Base-by-base conservation (phyloP, 768 basidiomycete genomes). In the Neoboletus subvelutipes region DNA sequence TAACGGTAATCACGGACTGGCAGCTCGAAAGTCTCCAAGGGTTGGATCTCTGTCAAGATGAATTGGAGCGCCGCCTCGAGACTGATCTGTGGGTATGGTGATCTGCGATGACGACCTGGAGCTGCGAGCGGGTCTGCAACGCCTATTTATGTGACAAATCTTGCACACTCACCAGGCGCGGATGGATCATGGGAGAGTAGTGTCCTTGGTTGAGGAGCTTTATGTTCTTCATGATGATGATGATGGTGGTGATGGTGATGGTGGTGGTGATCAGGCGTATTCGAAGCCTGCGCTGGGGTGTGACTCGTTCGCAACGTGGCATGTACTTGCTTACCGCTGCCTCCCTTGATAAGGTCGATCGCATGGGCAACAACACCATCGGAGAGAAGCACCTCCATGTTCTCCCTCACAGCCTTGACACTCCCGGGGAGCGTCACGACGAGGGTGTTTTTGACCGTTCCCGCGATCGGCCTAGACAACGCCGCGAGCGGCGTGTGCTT, bases 351-450 rank as follows among this genome's bases (percentile, higher is more conserved):
- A 6, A 92, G 79, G 34, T 90, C 87, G 53, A 92, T 71, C 2
- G 89, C 90, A 72, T 92, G 91, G 4, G 78, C 72, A 1, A 88
- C 70, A 1, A 94, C 75, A 7, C 82, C 83, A 6, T 70, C 77
- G 15, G 73, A 69, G 7, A 94, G 74, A 29, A 94, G 75, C 1
- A 80, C 79, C 1, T 81, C 80, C 55, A 92, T 66, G 64, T 86
- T 90, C 65, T 96, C 93, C 59, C 78, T 85, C 40, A 93, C 92
- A 3, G 90, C 93, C 65, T 90, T 93, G 39, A 87, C 81, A 63
- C 90, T 92, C 3, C 93, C 93, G 0, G 93, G 94, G 11, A 95
- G 83, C 0, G 90, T 92, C 20, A 90, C 78, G 26, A 96, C 75
- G 22, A 96, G 78, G 0, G 85, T 87, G 50, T 78, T 78, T 26